Evolutionary conservation across 345 rosid species (phyloP).

Genomic region (Draba incana): DNA sequence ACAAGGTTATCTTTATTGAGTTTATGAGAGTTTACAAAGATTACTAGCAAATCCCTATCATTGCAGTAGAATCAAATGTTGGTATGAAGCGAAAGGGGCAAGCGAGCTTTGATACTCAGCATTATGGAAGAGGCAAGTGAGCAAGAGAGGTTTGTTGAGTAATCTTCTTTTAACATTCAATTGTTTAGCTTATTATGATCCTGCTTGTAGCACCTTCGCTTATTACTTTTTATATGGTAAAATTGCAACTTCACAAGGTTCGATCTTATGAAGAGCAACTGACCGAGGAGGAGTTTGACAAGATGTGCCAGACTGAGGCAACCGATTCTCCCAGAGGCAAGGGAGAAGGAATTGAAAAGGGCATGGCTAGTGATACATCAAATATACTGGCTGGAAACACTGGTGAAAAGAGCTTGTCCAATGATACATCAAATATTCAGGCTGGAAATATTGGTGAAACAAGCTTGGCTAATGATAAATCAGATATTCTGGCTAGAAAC

Average conservation of each 20-base stretch:
- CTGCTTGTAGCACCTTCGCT: constrained; percentile 17
- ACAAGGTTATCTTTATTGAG: too few species aligned
- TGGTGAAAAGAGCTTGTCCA: constrained; percentile 23
- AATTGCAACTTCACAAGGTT: constrained; percentile 49
- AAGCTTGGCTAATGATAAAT: constrained; percentile 50
- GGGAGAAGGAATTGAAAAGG: constrained; percentile 54
- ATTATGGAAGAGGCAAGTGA: constrained; percentile 91
- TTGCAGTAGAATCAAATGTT: constrained; percentile 48
- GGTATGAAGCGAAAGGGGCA: constrained; percentile 65
- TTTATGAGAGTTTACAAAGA: too few species aligned
- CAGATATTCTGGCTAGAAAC: constrained; percentile 23
- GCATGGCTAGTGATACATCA: constrained; percentile 47
- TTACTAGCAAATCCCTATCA: too few species aligned
- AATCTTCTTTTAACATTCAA: constrained; percentile 23
- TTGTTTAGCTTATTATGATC: constrained; percentile 13
- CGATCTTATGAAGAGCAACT: constrained; percentile 95
- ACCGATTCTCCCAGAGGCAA: constrained; percentile 65
- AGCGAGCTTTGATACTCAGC: constrained; percentile 70
- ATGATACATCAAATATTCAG: constrained; percentile 23
- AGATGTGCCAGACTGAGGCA: constrained; percentile 79
- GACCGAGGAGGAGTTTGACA: constrained; percentile 97
- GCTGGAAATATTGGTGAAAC: constrained; percentile 33
- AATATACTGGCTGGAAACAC: constrained; percentile 24
- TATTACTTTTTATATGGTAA: constrained; percentile 7
- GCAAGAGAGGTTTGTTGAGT: constrained; percentile 81